A percentile compares a stretch with the other conserved stretches of the same genome.
Conservation (phyloP, 202 grass and related monocot species). For the Digitaria exilis region DNA sequence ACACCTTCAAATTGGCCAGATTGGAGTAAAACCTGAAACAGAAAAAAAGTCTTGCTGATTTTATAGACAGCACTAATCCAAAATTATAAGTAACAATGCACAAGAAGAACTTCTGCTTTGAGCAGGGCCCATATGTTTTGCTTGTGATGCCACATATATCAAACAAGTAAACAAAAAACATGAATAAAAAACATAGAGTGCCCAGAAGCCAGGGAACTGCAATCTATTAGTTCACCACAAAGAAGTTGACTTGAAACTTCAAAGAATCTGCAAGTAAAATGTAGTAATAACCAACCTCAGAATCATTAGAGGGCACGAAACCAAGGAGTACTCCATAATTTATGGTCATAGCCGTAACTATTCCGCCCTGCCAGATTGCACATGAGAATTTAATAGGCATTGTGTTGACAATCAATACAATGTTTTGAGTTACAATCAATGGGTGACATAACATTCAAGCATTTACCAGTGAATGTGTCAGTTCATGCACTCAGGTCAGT, state of each 20-base stretch:
- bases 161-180: conserved; percentile 28
- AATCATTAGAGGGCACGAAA: conserved; percentile 78
- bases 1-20: conserved; percentile 90
- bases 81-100: no score
- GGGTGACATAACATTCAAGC: not conserved
- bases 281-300: conserved; percentile 55
- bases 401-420: not conserved
- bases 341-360: conserved; percentile 88
- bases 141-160: conserved; percentile 1
- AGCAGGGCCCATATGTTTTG: not conserved
- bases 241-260: conserved; percentile 17
- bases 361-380: conserved; percentile 68
- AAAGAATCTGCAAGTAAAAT: conserved; percentile 19
- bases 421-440: conserved; percentile 11
- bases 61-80: not conserved
- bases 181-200: not conserved
- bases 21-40: conserved; percentile 70
- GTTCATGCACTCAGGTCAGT: not conserved
- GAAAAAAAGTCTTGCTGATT: not conserved
- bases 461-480: not conserved
- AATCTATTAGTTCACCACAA: not conserved
- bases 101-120: not conserved
- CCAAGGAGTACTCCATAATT: conserved; percentile 86
- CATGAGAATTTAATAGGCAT: conserved; percentile 25
- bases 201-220: not conserved